A percentile compares a stretch with the other conserved stretches of the same genome.
Conservation (phyloP, 140 eudicot genomes). For the Oenanthe javanica region DNA sequence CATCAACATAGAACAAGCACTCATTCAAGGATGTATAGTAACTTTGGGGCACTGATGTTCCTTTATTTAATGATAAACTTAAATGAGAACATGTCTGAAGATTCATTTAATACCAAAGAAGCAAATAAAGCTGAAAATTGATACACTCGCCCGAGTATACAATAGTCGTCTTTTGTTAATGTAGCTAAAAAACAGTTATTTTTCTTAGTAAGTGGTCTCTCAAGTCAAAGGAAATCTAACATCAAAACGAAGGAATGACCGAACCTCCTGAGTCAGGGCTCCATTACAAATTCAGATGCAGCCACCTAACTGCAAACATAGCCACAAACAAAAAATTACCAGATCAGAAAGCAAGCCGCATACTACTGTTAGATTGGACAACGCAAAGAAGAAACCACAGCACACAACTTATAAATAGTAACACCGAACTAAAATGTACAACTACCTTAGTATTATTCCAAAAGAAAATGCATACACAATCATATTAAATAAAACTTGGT, state of each 20-base stretch:
- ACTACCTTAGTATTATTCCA: not conserved
- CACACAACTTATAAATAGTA: not conserved
- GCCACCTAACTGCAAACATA: slow-evolving; percentile 73
- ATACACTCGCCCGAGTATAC: not conserved
- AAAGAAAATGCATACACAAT: not conserved
- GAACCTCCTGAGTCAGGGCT: not conserved
- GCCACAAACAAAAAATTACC: not conserved
- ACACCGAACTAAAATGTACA: not conserved
- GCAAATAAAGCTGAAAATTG: not conserved
- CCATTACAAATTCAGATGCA: slow-evolving; percentile 39
- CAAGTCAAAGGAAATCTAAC: not conserved
- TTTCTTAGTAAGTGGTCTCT: not conserved
- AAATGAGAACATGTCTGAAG: not conserved
- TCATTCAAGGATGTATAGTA: not conserved
- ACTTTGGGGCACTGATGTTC: not conserved
- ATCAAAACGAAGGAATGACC: not conserved
- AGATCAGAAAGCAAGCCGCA: not conserved
- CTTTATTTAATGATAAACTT: too few species aligned
- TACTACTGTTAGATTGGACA: not conserved
- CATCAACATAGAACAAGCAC: not conserved
- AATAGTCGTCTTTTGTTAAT: not conserved
- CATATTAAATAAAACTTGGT: not conserved
- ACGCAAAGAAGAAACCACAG: not conserved
- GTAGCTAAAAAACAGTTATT: not conserved
- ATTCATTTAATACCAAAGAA: not conserved